Base-by-base conservation (phyloP, 2,329 filamentous ascomycete genomes). In the Aureobasidium melanogenum region DNA sequence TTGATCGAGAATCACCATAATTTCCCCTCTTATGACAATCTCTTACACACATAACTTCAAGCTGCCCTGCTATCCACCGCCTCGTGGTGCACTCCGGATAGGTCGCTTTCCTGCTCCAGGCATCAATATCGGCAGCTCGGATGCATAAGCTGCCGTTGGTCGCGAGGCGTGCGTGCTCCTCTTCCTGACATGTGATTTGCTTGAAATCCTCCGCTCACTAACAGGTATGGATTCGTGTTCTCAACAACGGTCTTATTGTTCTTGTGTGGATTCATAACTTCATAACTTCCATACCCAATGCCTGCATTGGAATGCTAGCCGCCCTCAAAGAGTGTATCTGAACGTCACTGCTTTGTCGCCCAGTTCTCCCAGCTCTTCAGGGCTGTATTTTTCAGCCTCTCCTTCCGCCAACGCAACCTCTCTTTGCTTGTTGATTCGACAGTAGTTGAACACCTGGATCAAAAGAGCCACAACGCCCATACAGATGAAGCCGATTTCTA, bases 341-440 rank as follows among this genome's bases (percentile, higher is more conserved):
- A 84, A 89, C 0, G 83, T 83, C 1, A 85, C 71, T 1, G 85
- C 84, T 63, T 77, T 80, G 67, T 88, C 86, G 0, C 86, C 86
- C 69, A 81, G 70, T 10, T 75, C 77, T 7, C 83, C 83, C 47
- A 88, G 69, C 67, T 86, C 80, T 67, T 82, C 76, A 0, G 74
- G 72, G 3, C 78, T 79, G 30, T 77, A 79, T 3, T 69, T 69
- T 34, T 68, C 70, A 61, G 75, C 72, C 51, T 68, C 70, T 10
- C 73, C 72, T 39, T 70, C 69, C 2, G 71, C 71, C 64, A 76
- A 52, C 63, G 71, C 68, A 22, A 67, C 61, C 12, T 73, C 72
- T 6, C 86, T 76, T 67, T 80, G 82, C 64, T 76, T 80, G 69
- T 90, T 89, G 67, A 85, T 81, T 0, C 72, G 66, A 17, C 72